Percentiles rank a stretch among this genome's conserved stretches.
phyloP scores from a whole-genome alignment of 495 filamentous ascomycete species.

The Glarea lozoyensis region DNA sequence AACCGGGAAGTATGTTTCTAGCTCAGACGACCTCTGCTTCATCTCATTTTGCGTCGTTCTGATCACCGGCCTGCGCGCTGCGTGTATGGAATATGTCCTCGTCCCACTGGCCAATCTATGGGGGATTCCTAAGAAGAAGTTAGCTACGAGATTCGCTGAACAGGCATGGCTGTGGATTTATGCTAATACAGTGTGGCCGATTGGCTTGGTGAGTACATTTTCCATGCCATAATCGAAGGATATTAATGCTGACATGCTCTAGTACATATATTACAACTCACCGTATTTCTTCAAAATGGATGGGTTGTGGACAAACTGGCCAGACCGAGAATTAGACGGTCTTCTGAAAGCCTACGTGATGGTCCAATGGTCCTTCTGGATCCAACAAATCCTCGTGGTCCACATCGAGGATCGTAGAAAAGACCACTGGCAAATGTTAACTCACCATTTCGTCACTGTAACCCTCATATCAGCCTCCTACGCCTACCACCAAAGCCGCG shows the following conservation, averaged over 20 bases:
- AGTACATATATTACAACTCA: slow-evolving; percentile 60
- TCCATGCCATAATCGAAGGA: background rate
- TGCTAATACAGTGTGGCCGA: slow-evolving; percentile 52
- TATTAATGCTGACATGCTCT: slow-evolving; percentile 2
- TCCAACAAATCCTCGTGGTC: slow-evolving; percentile 70
- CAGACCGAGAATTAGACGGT: slow-evolving; percentile 46
- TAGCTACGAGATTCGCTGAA: slow-evolving; percentile 55
- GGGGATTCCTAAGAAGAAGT: slow-evolving; percentile 53
- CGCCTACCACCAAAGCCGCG: slow-evolving; percentile 55
- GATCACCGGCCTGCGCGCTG: slow-evolving; percentile 59
- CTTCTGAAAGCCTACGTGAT: slow-evolving; percentile 66
- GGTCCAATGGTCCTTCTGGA: slow-evolving; percentile 64
- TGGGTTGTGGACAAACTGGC: slow-evolving; percentile 61
- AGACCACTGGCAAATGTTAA: slow-evolving; percentile 71
- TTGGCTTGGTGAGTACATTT: slow-evolving; percentile 66
- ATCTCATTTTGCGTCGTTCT: slow-evolving; percentile 55
- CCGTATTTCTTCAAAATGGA: slow-evolving; percentile 56
- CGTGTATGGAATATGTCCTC: slow-evolving; percentile 58
- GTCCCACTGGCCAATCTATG: slow-evolving; percentile 46
- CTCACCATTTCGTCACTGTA: slow-evolving; percentile 66
- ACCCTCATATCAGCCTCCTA: slow-evolving; percentile 55
- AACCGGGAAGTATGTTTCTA: slow-evolving; percentile 47
- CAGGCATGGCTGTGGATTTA: slow-evolving; percentile 67
- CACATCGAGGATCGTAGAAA: slow-evolving; percentile 70
- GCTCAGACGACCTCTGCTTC: slow-evolving; percentile 57